Base-by-base conservation (phyloP, 495 filamentous ascomycete species). In the Penicillium verhagenii region DNA sequence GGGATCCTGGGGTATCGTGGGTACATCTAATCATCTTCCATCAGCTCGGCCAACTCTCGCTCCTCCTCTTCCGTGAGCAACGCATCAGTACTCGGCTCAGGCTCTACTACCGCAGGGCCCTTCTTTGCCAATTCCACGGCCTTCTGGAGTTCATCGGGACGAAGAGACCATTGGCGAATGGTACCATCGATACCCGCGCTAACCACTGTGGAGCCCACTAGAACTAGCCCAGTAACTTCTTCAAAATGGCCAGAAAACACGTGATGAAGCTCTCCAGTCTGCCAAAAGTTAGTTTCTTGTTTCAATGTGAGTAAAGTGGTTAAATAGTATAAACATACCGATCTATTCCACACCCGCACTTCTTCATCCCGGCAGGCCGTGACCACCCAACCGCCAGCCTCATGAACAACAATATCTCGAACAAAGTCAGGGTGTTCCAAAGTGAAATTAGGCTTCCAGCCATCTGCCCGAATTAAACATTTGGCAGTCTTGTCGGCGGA, bases 291-390 rank as follows among this genome's bases (percentile, higher is more conserved):
- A 35, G 56, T 6, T 74, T 38, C 37, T 69, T 64, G 56, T 2
- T 31, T 29, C 54, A 31, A 18, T 14, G 31, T n/a, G 21, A 25
- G 35, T 1, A 1, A 33, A 1, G 37, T 6, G 13, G 10, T 11
- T 16, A 14, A 31, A n/a, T 31, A 29, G 21, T 23, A 25, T 31
- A 19, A 49, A 72, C 79, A 54, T 66, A 83, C 81, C 37, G 72
- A 76, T 69, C 77, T 65, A 66, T 96, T 87, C 93, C 93, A 98
- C 11, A 97, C 82, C 54, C 93, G 87, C 45, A 98, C 80, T 53
- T 95, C 85, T 71, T 98, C 94, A 65, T 96, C 91, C 51, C 94
- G 75, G 52, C 94, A 96, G 0, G 86, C 92, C 0, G 92, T 97
- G 19, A 96, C 75, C n/a, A 93, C 81, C 87, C 88, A 92, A n/a